Evolutionary conservation across 768 basidiomycete species (phyloP).

Genomic region (Auriscalpium orientale): DNA sequence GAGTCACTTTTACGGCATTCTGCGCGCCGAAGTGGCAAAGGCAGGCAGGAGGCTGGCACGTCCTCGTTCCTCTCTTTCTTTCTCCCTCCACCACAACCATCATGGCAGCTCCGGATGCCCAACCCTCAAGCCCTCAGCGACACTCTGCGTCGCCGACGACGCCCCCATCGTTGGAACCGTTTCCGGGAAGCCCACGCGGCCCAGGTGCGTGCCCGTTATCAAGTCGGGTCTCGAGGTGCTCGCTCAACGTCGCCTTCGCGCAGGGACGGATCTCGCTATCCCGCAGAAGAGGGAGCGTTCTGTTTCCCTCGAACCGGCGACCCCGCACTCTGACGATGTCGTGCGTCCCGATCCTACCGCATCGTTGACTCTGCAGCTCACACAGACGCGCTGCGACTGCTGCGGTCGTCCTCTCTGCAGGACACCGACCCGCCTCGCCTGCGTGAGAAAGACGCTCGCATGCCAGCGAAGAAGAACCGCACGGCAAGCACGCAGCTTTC

Average conservation of each 20-base stretch:
- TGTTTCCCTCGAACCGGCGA: constrained; percentile 62
- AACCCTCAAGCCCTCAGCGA: not conserved
- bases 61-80: not conserved
- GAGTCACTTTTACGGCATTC: constrained; percentile 1
- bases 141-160: not conserved
- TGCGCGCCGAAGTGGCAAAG: not conserved
- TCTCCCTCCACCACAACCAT: not conserved
- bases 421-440: constrained; percentile 21
- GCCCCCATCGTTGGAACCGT: not conserved
- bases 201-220: not conserved
- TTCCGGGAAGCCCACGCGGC: constrained; percentile 6
- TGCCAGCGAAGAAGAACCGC: constrained; percentile 74
- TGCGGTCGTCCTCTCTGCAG: constrained; percentile 13
- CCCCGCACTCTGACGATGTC: constrained; percentile 24
- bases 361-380: not conserved
- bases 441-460: constrained; percentile 46
- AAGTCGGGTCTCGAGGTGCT: not conserved
- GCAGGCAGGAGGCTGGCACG: not conserved
- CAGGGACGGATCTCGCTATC: constrained; percentile 40
- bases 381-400: not conserved
- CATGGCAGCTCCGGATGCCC: not conserved
- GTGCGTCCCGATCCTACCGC: constrained; percentile 21
- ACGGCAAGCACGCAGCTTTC: constrained; percentile 36
- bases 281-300: constrained; percentile 64
- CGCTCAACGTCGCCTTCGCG: not conserved